phyloP scores from a whole-genome alignment of 495 filamentous ascomycete genomes.

The Barbatosphaeria neglecta region DNA sequence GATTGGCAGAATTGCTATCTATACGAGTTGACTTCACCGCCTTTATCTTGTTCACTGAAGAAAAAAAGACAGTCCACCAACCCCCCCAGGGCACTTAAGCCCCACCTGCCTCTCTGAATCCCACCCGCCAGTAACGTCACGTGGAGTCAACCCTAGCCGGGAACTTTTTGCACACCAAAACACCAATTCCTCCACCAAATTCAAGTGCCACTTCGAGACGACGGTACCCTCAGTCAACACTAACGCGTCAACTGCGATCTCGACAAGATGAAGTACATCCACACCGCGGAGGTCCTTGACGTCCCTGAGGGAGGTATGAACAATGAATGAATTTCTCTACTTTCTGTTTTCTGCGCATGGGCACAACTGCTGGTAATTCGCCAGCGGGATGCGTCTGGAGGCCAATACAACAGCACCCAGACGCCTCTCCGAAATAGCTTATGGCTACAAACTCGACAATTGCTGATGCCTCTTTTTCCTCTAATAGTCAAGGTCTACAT shows the following conservation, averaged over 20 bases:
- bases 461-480: conserved; percentile 27
- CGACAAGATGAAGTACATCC: conserved; percentile 94
- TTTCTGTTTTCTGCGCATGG: neutral
- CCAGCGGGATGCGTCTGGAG: neutral
- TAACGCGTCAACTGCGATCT: conserved; percentile 18
- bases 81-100: too few species aligned
- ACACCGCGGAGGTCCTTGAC: conserved; percentile 84
- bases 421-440: too few species aligned
- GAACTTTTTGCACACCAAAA: conserved; percentile 7
- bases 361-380: neutral
- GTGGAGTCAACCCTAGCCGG: conserved; percentile 4
- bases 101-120: too few species aligned
- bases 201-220: neutral
- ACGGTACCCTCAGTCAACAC: conserved; percentile 10
- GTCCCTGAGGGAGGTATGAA: conserved; percentile 94
- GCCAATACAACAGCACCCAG: neutral
- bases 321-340: conserved; percentile 15
- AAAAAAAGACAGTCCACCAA: neutral
- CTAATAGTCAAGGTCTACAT: conserved; percentile 82
- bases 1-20: neutral
- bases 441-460: conserved; percentile 9
- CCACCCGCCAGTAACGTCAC: conserved; percentile 1
- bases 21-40: neutral
- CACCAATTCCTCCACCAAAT: neutral
- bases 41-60: neutral